These are phyloP conservation scores for Pichia sp. DNA, from an alignment of 1,139 yeast species.

Conservation along the genomic window DNA sequence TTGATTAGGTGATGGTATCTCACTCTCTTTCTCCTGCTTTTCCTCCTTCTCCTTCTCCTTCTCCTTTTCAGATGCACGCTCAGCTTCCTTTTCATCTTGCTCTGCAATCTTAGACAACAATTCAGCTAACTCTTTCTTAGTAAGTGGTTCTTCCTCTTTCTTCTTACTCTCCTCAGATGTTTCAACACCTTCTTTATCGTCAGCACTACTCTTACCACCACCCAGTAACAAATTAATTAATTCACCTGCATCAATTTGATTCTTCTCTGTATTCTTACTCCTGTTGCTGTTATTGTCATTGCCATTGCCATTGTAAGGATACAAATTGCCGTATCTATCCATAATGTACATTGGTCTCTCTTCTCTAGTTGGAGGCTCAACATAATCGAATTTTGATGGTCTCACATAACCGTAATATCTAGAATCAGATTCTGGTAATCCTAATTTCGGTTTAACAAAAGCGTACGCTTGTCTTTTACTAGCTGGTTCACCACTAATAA, in stretches of 20 bases:
- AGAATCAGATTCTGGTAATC: not conserved
- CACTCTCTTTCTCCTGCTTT: not conserved
- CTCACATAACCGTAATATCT: not conserved
- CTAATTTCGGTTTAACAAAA: not conserved
- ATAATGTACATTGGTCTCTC: conserved; percentile 9
- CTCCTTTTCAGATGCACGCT: not conserved
- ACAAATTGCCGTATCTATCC: conserved; percentile 13
- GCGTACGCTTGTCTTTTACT: not conserved
- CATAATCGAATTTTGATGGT: not conserved
- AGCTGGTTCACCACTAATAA: not conserved
- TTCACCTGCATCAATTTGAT: conserved; percentile 10
- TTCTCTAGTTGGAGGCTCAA: not conserved
- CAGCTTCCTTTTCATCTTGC: not conserved
- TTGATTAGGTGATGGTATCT: not conserved
- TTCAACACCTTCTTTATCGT: not conserved
- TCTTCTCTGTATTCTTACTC: conserved; percentile 1
- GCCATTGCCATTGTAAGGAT: conserved; percentile 5
- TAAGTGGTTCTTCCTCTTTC: conserved; percentile 3
- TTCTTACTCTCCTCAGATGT: not conserved
- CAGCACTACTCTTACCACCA: conserved; percentile 4
- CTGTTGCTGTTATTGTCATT: not conserved
- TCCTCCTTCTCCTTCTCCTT: not conserved
- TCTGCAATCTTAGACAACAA: conserved; percentile 6
- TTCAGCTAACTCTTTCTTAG: conserved; percentile 12
- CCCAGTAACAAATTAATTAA: conserved; percentile 11